Evolutionary conservation across 2,329 filamentous ascomycete species (phyloP).

Genomic region (Chrysosporium keratinophilum): DNA sequence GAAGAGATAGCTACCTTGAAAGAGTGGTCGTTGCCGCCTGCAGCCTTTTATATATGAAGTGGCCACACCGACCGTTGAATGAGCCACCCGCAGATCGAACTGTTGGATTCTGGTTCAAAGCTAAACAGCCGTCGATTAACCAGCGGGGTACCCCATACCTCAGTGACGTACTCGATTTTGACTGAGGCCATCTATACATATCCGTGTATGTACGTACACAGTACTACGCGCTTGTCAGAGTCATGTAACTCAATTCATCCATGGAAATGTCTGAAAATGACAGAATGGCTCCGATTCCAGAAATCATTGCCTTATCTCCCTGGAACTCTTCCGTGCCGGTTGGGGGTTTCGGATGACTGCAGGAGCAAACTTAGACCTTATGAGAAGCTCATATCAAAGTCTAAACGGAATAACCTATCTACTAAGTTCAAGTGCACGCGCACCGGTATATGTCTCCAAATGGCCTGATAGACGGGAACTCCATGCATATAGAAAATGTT

Average conservation of each 20-base stretch:
- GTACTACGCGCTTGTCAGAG: background rate
- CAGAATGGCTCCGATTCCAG: too few relatives aligned
- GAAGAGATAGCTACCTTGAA: background rate
- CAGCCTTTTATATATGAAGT: background rate
- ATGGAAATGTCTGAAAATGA: too few relatives aligned
- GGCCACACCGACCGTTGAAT: background rate
- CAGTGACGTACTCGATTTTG: slow-evolving; percentile 1
- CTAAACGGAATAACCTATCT: too few relatives aligned
- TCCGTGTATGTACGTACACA: background rate
- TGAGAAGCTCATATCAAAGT: too few relatives aligned
- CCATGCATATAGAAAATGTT: background rate
- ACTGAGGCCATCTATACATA: background rate
- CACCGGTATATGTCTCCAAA: too few relatives aligned
- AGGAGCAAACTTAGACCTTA: background rate
- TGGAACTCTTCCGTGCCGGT: background rate
- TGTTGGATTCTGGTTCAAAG: background rate
- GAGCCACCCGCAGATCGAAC: background rate
- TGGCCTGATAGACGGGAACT: background rate
- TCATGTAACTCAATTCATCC: background rate
- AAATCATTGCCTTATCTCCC: too few relatives aligned
- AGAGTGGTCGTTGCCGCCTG: background rate
- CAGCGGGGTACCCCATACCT: background rate
- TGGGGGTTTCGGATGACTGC: background rate
- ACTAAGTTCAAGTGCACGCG: too few relatives aligned
- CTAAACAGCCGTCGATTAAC: background rate